Evolutionary conservation across 257 asterid species (phyloP), one percentile per base, ranked within the genome.

Genomic region (Penstemon eatonii): DNA sequence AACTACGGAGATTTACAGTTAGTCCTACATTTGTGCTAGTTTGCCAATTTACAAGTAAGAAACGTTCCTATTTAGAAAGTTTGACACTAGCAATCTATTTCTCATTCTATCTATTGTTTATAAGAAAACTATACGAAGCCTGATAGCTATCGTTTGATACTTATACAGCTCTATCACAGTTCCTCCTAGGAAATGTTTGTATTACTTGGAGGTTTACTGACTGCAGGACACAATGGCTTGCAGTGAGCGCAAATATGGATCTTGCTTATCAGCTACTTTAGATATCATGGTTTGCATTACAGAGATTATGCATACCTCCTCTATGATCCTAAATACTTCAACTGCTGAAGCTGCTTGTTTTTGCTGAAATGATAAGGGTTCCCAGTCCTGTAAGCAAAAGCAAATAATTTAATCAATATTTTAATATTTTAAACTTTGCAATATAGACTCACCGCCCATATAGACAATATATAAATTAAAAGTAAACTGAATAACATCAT

Each of bases 281-380:
- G 9, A 62, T 25, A 39, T 13, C 54, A 56, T 51, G 66, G 53
- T 11, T 57, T 12, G 61, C 65, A 60, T 15, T 13, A 56, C 6
- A 42, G 73, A 68, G 66, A 60, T 15, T n/a, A 63, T 47, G 58
- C 78, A 73, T 83, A 93, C 99, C 96, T 93, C 97, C 78, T 90
- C 97, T 73, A 89, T 80, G 75, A 93, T 93, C 85, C 99, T 84
- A 75, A 93, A 88, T 70, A 93, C 97, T 89, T 93, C 99, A 79
- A 93, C 95, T 66, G 92, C 97, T 68, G 99, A 93, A 78, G 94
- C 92, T 70, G 97, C 96, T 54, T 90, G 96, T 78, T 88, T 93
- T 74, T 90, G 86, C 81, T 88, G 99, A 82, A 76, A 70, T 38
- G 99, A 93, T 72, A 90, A 73, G 71, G 96, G 96, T 59, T 87